Evolutionary conservation across 192 early-diverging fungal genomes (phyloP), one percentile per base, ranked within the genome.

Genomic region (Coemansia sp.): DNA sequence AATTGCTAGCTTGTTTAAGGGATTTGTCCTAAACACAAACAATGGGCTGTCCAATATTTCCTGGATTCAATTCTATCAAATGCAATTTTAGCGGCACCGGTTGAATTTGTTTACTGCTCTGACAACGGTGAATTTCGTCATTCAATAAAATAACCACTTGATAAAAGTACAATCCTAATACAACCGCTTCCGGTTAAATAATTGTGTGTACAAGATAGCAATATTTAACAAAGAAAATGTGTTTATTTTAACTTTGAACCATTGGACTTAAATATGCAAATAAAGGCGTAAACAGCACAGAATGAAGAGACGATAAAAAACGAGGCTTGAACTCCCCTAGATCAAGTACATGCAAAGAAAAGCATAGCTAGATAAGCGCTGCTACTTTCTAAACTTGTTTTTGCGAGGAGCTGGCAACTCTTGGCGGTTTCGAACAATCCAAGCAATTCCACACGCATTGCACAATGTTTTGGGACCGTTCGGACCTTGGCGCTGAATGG

Each of bases 391-490:
- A 61, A 69, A 76, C 58, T 76, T 37, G 48, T 82, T 74, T 57
- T 76, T 75, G 39, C 79, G 70, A 24, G 75, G 70, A 59, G 65
- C 69, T 35, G 79, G 79, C 41, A 82, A 70, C 64, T 72, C 79
- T 21, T 76, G 69, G 24, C 74, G 73, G 47, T 76, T 69, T 45
- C 76, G 72, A 19, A 83, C 82, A 65, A 83, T 76, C 72, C 84
- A 87, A 3, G 83, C 83, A 21, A 87, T 72, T 8, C 86, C 86
- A 59, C 86, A 87, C 35, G 86, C 86, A 70, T 87, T 87, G 62
- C 86, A 87, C 43, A 87, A 67, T 9, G 85, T 85, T 65, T 87
- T 87, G 38, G 86, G 80, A 8, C 86, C 86, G 43, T 84, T 83
- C 12, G 86, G 86, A 0, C 86, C 86, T 38, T 79, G 79, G 24